phyloP scores from a whole-genome alignment of 257 asterid genomes.

The Pogostemon cablin region DNA sequence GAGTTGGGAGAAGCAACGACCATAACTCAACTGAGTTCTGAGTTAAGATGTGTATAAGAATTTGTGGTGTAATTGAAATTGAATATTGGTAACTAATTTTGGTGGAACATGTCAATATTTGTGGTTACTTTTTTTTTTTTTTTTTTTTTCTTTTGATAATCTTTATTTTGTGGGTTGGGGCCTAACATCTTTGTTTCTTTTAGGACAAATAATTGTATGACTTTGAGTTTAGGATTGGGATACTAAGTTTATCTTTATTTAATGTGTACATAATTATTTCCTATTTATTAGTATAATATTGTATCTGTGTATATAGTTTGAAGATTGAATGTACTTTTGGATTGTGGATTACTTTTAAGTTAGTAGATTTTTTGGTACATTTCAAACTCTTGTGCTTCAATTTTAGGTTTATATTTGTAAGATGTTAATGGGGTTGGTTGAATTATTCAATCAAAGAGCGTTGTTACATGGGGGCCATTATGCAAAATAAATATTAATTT shows the following conservation, averaged over 20 bases:
- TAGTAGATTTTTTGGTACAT: slow-evolving; percentile 5
- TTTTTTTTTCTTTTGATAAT: slow-evolving; percentile 13
- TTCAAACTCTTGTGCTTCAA: slow-evolving; percentile 28
- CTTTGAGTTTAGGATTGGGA: slow-evolving; percentile 27
- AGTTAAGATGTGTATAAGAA: slow-evolving; percentile 14
- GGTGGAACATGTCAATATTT: slow-evolving; percentile 36
- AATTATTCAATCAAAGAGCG: neutral
- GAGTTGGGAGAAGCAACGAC: slow-evolving; percentile 34
- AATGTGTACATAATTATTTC: slow-evolving; percentile 9
- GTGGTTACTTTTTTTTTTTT: slow-evolving; percentile 17
- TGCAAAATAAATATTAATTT: too few species aligned
- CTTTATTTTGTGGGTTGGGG: slow-evolving; percentile 33
- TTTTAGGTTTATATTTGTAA: neutral
- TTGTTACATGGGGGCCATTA: neutral
- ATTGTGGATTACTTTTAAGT: slow-evolving; percentile 23
- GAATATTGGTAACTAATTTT: slow-evolving; percentile 29
- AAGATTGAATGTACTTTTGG: slow-evolving; percentile 24
- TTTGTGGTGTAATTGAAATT: slow-evolving; percentile 23
- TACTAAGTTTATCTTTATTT: neutral
- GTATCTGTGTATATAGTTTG: neutral
- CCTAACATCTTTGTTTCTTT: slow-evolving; percentile 35
- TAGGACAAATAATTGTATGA: slow-evolving; percentile 10
- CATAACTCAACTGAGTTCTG: slow-evolving; percentile 46
- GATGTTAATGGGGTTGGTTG: neutral
- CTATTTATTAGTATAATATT: neutral